Evolutionary conservation across 140 eudicot species (phyloP), one percentile per base, ranked within the genome.

Genomic region (Flaveria floridana): DNA sequence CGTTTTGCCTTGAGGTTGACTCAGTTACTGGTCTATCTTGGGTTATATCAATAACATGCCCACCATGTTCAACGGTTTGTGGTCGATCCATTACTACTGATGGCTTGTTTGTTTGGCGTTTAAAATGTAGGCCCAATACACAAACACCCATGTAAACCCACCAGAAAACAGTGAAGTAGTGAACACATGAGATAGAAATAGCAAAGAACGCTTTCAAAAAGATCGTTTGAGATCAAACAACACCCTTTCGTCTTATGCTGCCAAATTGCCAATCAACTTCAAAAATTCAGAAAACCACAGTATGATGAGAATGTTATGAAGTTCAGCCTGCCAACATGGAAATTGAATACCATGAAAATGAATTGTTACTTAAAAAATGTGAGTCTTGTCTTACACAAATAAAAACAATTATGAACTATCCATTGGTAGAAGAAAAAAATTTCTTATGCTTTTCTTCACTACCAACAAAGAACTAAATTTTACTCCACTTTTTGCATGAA

Each of bases 11-110:
- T 53, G 82, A 74, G 70, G 85, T 83, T 79, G 76, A 73, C 62
- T 77, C 84, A 79, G 65, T 85, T 12, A 78, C 46, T 1, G 76
- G 78, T 74, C 91, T 81, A 55, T 82, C 92, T 62, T 75, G 90
- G 70, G 84, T 77, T 68, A 95, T 91, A 81, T 95, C 92, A 80
- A 95, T 87, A 74, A 91, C 80, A 34, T 90, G 96, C 66, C 83
- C 94, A 67, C 70, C 75, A 30, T 81, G 82, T 14, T 62, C 86
- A 1, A 70, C 78, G 56, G 65, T 79, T 72, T 80, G 86, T 67
- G 85, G 25, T 70, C 77, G 86, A 70, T 94, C 99, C 99, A 94
- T 94, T 70, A 84, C 73, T 48, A 77, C 58, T 44, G 80, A 73
- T 23, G 71, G 15, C 77, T 85, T 76, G 81, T 65, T 81, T 20